Evolutionary conservation across 2,329 filamentous ascomycete genomes (phyloP).

Genomic region (Sphaerulina populicola): DNA sequence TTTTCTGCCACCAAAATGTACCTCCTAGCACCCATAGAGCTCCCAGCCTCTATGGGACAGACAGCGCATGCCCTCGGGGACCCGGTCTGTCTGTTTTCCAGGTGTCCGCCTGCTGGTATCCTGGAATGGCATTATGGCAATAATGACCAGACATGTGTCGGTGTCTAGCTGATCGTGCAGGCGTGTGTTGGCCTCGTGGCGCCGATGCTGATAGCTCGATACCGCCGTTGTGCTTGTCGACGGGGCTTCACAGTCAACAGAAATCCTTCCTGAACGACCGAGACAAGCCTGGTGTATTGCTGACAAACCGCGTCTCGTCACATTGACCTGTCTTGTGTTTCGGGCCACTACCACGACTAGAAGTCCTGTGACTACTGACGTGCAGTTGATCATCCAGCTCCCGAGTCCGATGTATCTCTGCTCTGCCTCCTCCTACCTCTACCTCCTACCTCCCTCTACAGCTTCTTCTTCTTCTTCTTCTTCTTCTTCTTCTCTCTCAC

Average conservation of each 20-base stretch:
- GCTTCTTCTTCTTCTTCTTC: too few species aligned
- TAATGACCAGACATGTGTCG: too few species aligned
- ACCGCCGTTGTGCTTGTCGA: neutral
- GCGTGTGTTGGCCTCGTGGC: slow-evolving; percentile 1
- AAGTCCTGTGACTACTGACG: neutral
- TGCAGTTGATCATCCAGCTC: neutral
- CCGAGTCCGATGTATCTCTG: too few species aligned
- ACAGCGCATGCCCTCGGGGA: neutral
- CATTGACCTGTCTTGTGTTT: too few species aligned
- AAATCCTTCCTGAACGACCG: too few species aligned
- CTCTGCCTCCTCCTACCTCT: too few species aligned
- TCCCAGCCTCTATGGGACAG: neutral
- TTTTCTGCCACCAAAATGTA: neutral
- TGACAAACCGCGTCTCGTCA: too few species aligned
- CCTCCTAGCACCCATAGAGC: too few species aligned
- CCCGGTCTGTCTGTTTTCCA: neutral
- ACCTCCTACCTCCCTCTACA: neutral
- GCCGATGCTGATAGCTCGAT: neutral
- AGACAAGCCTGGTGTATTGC: too few species aligned
- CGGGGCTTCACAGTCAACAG: neutral
- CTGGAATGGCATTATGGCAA: neutral
- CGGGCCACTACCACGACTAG: too few species aligned
- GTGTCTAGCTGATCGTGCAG: neutral
- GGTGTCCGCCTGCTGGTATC: neutral
- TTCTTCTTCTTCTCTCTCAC: too few species aligned